Evolutionary conservation across 257 asterid species (phyloP).

Genomic region (Thymus quinquecostatus): DNA sequence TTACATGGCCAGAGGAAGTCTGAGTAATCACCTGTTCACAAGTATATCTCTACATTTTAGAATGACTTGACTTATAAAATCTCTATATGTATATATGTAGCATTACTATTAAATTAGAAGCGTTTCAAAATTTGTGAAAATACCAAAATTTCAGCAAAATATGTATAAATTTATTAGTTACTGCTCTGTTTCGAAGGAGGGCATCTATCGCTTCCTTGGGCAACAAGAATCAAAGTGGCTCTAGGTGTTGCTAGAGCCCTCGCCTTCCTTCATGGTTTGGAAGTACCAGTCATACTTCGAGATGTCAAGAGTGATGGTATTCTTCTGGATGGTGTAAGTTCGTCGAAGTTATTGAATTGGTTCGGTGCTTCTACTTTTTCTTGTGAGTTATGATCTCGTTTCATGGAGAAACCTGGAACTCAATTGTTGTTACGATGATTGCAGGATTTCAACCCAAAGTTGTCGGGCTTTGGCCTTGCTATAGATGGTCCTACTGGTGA

Average conservation of each 20-base stretch:
- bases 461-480: conserved; percentile 8
- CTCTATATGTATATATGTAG: too few species aligned
- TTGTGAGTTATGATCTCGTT: not conserved
- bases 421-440: too few species aligned
- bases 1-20: conserved; percentile 23
- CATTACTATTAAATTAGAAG: not conserved
- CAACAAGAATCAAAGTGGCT: conserved; percentile 58
- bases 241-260: conserved; percentile 65
- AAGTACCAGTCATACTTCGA: conserved; percentile 47
- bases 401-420: not conserved
- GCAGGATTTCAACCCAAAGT: too few species aligned
- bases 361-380: not conserved
- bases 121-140: not conserved
- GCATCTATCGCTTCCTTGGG: conserved; percentile 51
- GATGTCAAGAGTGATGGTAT: conserved; percentile 45
- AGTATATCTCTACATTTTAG: not conserved
- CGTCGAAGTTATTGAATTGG: not conserved
- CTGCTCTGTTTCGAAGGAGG: conserved; percentile 40
- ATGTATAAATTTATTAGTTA: not conserved
- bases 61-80: too few species aligned
- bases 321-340: conserved; percentile 54
- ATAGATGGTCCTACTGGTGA: conserved; percentile 59
- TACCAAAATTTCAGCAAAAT: not conserved
- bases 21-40: conserved; percentile 11
- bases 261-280: conserved; percentile 54